A percentile compares a stretch with the other conserved stretches of the same genome.
Evolutionary conservation across 768 basidiomycete species (phyloP).

Genomic region (Plicaturopsis crispa): DNA sequence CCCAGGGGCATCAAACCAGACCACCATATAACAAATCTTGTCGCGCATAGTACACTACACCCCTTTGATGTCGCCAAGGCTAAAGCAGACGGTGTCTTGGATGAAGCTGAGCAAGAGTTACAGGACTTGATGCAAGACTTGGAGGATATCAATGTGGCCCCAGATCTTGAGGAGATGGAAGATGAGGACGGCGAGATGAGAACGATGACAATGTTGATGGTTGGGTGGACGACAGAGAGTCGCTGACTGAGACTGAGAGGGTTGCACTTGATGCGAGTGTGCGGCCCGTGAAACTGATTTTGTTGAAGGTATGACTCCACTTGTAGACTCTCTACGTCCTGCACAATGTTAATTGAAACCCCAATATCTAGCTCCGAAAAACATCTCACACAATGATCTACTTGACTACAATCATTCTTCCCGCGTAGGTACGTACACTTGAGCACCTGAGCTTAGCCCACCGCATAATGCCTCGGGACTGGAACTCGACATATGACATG

Average conservation of each 20-base stretch:
- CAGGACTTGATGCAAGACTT: background rate
- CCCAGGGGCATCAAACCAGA: constrained; percentile 15
- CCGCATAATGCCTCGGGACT: constrained; percentile 24
- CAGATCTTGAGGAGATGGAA: background rate
- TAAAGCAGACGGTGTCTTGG: background rate
- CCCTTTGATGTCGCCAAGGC: constrained; percentile 24
- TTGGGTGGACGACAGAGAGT: background rate
- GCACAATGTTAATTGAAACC: too few relatives aligned
- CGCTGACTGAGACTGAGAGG: constrained; percentile 1
- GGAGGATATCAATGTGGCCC: too few relatives aligned
- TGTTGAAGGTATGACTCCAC: constrained; percentile 5
- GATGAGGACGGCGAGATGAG: background rate
- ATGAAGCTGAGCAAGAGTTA: background rate
- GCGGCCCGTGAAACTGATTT: constrained; percentile 3
- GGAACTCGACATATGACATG: constrained; percentile 30
- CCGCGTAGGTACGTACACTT: constrained; percentile 18
- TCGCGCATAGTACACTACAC: constrained; percentile 22
- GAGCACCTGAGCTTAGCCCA: constrained; percentile 3
- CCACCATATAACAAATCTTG: constrained; percentile 28
- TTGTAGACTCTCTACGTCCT: too few relatives aligned
- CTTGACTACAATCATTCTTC: constrained; percentile 22
- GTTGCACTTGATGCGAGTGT: constrained; percentile 3
- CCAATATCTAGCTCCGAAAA: constrained; percentile 15
- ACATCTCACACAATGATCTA: constrained; percentile 18
- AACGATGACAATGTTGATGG: constrained; percentile 1